These are phyloP conservation scores for Geranium incanum DNA, from an alignment of 441 rosid species.

Conservation along the genomic window DNA sequence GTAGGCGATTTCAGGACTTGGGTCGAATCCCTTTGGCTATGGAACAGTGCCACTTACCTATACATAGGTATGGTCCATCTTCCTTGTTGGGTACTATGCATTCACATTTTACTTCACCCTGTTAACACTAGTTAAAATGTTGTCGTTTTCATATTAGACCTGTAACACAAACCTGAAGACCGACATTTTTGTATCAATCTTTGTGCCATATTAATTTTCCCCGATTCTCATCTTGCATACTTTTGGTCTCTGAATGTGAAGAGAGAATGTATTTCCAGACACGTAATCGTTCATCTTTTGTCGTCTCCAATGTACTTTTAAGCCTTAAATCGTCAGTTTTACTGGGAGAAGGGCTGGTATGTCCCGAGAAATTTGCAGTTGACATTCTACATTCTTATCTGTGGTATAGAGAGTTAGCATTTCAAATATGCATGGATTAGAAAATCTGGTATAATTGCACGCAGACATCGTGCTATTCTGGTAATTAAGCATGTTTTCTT, in stretches of 20 bases:
- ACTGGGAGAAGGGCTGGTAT: no score
- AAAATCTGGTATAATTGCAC: no score
- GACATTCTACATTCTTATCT: no score
- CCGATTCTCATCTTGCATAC: neutral
- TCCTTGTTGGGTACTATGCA: conserved; percentile 77
- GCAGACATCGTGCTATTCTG: no score
- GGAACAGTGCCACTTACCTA: conserved; percentile 91
- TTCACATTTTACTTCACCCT: conserved; percentile 30
- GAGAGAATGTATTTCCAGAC: neutral
- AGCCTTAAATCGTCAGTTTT: no score
- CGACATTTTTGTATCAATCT: neutral
- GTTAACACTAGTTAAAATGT: neutral
- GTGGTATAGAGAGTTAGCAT: no score
- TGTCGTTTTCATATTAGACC: neutral
- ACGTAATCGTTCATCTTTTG: no score
- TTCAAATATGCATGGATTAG: no score
- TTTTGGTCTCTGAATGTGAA: neutral
- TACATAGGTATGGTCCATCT: conserved; percentile 52
- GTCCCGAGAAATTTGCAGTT: no score
- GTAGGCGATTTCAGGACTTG: conserved; percentile 73
- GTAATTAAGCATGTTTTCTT: no score
- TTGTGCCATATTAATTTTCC: neutral
- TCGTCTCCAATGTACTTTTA: no score
- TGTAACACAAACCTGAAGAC: neutral
- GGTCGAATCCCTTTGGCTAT: conserved; percentile 76